These are phyloP conservation scores for Volutella citrinella DNA, from an alignment of 2,329 filamentous ascomycete species.

Conservation along the genomic window DNA sequence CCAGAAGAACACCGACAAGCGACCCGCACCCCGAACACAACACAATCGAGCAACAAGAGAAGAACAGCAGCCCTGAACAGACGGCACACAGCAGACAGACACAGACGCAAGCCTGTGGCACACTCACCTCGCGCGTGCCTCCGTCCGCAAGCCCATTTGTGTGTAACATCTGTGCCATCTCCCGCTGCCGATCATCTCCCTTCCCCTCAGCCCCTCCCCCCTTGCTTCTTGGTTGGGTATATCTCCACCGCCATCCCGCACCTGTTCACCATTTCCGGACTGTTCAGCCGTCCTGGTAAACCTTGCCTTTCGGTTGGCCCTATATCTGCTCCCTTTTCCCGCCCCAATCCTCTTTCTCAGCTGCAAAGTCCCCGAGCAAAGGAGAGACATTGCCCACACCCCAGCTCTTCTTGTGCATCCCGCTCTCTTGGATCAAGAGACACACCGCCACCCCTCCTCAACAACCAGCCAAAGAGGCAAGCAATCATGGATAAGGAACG, in stretches of 20 bases:
- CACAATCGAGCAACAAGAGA: too few species aligned
- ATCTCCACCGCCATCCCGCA: background rate
- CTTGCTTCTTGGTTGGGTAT: constrained; percentile 1
- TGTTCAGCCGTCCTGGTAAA: too few species aligned
- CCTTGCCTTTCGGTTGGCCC: too few species aligned
- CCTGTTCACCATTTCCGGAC: background rate
- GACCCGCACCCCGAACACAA: too few species aligned
- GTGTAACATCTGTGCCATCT: constrained; percentile 12
- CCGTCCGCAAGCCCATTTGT: constrained; percentile 4
- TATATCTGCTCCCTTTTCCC: too few species aligned
- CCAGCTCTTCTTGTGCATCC: too few species aligned
- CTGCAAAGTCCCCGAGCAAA: too few species aligned
- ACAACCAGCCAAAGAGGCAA: background rate
- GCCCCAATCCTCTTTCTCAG: too few species aligned
- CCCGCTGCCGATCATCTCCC: constrained; percentile 9
- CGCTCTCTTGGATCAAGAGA: too few species aligned
- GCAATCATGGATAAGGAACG: constrained; percentile 24
- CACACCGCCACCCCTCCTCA: background rate
- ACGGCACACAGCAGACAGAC: background rate
- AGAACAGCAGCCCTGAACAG: too few species aligned
- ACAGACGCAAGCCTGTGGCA: constrained; percentile 1
- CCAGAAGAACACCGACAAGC: too few species aligned
- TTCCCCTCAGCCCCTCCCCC: constrained; percentile 1
- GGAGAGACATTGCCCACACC: too few species aligned
- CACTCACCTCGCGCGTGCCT: constrained; percentile 5